Evolutionary conservation across 23 red algal genomes (phyloP).

Genomic region (Gracilaria domingensis): DNA sequence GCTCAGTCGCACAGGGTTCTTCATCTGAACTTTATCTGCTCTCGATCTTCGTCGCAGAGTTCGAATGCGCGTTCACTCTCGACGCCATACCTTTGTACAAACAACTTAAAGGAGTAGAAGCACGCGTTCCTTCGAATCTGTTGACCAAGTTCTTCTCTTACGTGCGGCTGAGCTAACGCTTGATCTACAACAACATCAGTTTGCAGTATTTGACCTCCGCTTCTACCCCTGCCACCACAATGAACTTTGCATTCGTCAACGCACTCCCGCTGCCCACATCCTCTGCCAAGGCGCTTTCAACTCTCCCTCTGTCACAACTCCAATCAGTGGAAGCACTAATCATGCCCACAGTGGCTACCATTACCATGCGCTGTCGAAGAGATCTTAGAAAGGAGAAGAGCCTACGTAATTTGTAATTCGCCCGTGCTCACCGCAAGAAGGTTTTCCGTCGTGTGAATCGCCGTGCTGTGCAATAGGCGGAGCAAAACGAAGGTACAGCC

Average conservation of each 20-base stretch:
- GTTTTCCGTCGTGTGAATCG: conserved; percentile 42
- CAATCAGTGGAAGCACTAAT: background rate
- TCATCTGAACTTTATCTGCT: background rate
- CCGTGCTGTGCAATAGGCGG: conserved; percentile 48
- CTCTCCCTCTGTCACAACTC: background rate
- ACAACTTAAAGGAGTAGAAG: background rate
- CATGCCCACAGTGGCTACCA: background rate
- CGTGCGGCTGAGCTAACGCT: background rate
- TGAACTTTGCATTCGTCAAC: conserved; percentile 1
- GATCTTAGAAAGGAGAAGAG: conserved; percentile 87
- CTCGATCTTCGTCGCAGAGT: background rate
- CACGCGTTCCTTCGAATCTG: background rate
- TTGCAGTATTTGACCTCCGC: background rate
- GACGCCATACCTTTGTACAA: background rate
- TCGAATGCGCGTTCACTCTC: background rate
- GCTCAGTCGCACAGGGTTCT: no score
- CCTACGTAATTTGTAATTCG: conserved; percentile 75
- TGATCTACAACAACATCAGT: background rate
- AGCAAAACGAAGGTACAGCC: conserved; percentile 55
- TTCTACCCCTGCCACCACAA: background rate
- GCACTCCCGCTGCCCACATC: background rate
- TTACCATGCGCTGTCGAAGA: conserved; percentile 81
- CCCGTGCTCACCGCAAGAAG: conserved; percentile 65
- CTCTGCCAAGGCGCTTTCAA: background rate
- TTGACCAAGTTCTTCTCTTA: background rate